Conservation (phyloP, 345 rosid genomes). For the Ailanthus altissimus region DNA sequence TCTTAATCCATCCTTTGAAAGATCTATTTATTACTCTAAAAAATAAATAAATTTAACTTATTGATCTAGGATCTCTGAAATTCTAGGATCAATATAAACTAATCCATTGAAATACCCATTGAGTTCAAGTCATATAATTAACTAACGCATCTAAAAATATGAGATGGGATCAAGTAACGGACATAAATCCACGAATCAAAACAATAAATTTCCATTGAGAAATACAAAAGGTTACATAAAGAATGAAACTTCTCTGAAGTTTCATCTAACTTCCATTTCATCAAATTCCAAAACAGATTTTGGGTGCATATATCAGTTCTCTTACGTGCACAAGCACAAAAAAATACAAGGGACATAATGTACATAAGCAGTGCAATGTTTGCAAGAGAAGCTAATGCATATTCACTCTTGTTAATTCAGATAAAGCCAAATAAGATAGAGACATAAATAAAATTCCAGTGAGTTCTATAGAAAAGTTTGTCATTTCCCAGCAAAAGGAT, state of each 20-base stretch:
- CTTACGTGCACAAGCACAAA: neutral
- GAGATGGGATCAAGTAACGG: no score
- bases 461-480: constrained; percentile 28
- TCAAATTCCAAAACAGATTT: neutral
- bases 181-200: no score
- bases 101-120: no score
- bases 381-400: neutral
- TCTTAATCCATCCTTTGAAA: no score
- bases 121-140: no score
- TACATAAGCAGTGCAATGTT: neutral
- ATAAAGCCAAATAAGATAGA: constrained; percentile 35
- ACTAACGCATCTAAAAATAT: no score
- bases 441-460: constrained; percentile 32
- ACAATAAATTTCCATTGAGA: no score
- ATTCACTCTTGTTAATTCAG: constrained; percentile 8
- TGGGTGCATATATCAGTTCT: neutral
- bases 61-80: no score
- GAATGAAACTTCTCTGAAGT: constrained; percentile 35
- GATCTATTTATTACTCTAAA: no score
- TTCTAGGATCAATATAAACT: no score
- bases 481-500: constrained; percentile 24
- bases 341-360: neutral
- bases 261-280: constrained; percentile 17
- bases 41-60: no score
- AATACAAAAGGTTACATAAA: no score